phyloP scores from a whole-genome alignment of 352 stramenopile species.

The Discostella stelligera region DNA sequence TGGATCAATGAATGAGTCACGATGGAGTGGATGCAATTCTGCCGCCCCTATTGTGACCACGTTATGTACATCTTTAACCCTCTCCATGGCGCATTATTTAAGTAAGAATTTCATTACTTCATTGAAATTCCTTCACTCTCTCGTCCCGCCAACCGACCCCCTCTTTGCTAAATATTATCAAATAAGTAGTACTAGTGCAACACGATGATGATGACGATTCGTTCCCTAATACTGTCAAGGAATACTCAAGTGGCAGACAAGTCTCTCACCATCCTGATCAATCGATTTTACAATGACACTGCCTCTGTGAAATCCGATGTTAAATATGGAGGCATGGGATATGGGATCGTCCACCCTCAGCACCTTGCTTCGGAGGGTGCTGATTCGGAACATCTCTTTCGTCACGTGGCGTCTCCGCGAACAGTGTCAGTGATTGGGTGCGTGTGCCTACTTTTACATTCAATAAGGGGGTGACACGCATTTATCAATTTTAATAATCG shows the following conservation, averaged over 20 bases:
- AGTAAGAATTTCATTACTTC: too few relatives aligned
- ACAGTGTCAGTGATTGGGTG: slow-evolving; percentile 76
- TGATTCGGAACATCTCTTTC: slow-evolving; percentile 55
- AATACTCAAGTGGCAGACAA: not conserved
- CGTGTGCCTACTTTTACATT: slow-evolving; percentile 5
- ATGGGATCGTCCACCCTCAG: slow-evolving; percentile 66
- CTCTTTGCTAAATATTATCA: not conserved
- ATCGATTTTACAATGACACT: not conserved
- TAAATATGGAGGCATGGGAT: slow-evolving; percentile 47
- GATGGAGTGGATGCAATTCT: not conserved
- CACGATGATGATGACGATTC: not conserved
- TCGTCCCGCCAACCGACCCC: not conserved
- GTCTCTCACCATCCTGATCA: not conserved
- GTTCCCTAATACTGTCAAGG: not conserved
- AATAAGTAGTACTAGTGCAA: not conserved
- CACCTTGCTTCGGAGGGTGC: slow-evolving; percentile 22
- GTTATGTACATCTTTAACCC: too few relatives aligned
- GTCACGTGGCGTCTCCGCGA: slow-evolving; percentile 58
- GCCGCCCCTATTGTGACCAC: too few relatives aligned
- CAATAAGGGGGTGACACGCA: not conserved
- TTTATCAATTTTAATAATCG: not conserved
- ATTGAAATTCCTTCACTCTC: too few relatives aligned
- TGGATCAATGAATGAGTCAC: not conserved
- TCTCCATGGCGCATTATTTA: not conserved
- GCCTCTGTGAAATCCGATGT: not conserved